These are phyloP conservation scores for Globisporangium rhizosaccharum DNA, from an alignment of 352 stramenopile species.

Conservation along the genomic window DNA sequence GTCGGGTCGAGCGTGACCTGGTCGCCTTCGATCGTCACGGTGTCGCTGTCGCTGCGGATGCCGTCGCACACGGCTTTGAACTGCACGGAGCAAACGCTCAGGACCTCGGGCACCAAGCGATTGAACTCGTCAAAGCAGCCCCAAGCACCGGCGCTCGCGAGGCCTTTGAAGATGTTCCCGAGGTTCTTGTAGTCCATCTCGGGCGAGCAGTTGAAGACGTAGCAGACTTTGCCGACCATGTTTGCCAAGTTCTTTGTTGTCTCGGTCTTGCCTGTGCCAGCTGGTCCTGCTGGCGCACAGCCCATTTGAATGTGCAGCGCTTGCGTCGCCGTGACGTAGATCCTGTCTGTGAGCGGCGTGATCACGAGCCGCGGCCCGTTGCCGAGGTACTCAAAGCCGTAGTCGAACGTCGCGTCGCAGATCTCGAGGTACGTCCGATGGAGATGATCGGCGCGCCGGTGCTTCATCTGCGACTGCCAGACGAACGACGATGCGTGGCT, in stretches of 20 bases:
- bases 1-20: conserved; percentile 83
- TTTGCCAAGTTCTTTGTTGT: conserved; percentile 93
- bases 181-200: conserved; percentile 96
- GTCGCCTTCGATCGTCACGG: conserved; percentile 90
- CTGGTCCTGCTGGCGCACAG: conserved; percentile 88
- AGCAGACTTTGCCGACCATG: conserved; percentile 91
- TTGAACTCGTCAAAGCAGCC: conserved; percentile 97
- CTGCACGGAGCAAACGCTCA: conserved; percentile 91
- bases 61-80: conserved; percentile 95
- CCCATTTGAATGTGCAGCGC: conserved; percentile 94
- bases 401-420: conserved; percentile 90
- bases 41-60: conserved; percentile 79
- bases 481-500: conserved; percentile 72
- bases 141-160: conserved; percentile 91
- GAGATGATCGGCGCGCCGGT: conserved; percentile 34
- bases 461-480: conserved; percentile 94
- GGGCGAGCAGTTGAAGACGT: conserved; percentile 94
- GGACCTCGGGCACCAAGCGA: conserved; percentile 87
- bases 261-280: conserved; percentile 93
- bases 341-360: conserved; percentile 92
- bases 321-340: conserved; percentile 94
- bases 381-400: conserved; percentile 95
- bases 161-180: conserved; percentile 95
- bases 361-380: conserved; percentile 92
- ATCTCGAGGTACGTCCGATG: conserved; percentile 80